These are phyloP conservation scores for Penicillium psychrofluorescens DNA, from an alignment of 495 filamentous ascomycete species.

Conservation along the genomic window DNA sequence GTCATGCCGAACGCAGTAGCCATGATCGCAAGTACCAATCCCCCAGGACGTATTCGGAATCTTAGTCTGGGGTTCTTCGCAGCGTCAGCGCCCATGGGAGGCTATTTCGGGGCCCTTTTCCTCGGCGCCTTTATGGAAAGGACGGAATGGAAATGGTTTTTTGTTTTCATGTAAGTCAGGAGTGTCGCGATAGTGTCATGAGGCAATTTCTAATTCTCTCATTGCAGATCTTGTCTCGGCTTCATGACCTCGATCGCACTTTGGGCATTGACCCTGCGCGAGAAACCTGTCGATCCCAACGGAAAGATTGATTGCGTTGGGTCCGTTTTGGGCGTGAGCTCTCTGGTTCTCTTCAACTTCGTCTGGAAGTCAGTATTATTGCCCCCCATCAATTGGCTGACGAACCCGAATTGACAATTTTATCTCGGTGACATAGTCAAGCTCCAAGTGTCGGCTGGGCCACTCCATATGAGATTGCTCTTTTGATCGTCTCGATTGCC, in stretches of 20 bases:
- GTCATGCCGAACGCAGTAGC: conserved; percentile 43
- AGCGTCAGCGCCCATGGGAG: conserved; percentile 42
- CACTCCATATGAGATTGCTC: conserved; percentile 35
- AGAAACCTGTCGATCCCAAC: conserved; percentile 31
- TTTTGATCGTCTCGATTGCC: conserved; percentile 34
- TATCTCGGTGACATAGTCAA: conserved; percentile 28
- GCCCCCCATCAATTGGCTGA: not conserved
- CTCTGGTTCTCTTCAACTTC: conserved; percentile 46
- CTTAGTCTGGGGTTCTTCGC: conserved; percentile 44
- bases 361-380: conserved; percentile 42
- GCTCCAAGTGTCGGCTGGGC: conserved; percentile 43
- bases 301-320: conserved; percentile 45
- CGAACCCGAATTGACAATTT: not conserved
- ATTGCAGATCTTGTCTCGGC: conserved; percentile 25
- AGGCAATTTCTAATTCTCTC: too few species aligned
- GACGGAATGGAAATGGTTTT: conserved; percentile 42
- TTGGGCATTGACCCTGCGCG: conserved; percentile 26
- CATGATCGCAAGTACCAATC: conserved; percentile 37
- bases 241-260: conserved; percentile 22
- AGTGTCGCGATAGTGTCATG: not conserved
- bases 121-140: conserved; percentile 34
- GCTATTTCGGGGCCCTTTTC: conserved; percentile 34
- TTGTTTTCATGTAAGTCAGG: conserved; percentile 36
- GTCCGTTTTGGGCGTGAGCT: conserved; percentile 34
- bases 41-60: conserved; percentile 39